phyloP scores from a whole-genome alignment of 768 basidiomycete species.

The Tricholoma saponaceum region DNA sequence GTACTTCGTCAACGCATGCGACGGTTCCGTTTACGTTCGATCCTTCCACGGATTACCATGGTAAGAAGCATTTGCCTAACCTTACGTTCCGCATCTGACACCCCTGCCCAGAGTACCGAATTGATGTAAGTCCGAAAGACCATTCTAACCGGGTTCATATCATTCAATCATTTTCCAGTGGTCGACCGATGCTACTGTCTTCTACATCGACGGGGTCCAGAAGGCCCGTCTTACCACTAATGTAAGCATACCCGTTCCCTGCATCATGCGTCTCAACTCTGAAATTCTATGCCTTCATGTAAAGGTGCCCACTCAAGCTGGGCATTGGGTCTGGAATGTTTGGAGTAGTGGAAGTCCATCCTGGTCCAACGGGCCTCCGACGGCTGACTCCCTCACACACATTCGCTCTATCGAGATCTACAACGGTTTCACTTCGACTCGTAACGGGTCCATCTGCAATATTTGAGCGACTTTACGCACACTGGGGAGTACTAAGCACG shows the following conservation, averaged over 20 bases:
- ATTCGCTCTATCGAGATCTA: constrained; percentile 32
- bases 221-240: constrained; percentile 19
- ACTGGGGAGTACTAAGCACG: too few relatives aligned
- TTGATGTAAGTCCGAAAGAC: constrained; percentile 23
- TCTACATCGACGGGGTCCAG: constrained; percentile 1
- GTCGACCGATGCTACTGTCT: constrained; percentile 25
- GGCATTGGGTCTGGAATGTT: constrained; percentile 29
- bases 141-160: neutral
- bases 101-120: constrained; percentile 24
- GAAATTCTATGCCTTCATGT: neutral
- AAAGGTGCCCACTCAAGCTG: constrained; percentile 26
- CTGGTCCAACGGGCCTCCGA: constrained; percentile 28
- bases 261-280: neutral
- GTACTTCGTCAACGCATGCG: constrained; percentile 12
- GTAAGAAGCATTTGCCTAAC: constrained; percentile 13
- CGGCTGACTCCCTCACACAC: constrained; percentile 26
- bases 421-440: constrained; percentile 25
- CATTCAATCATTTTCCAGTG: constrained; percentile 18
- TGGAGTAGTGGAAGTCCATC: constrained; percentile 24
- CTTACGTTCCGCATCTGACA: neutral
- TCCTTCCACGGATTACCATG: constrained; percentile 29
- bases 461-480: constrained; percentile 4
- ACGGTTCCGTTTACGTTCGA: constrained; percentile 30
- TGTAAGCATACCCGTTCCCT: constrained; percentile 12
- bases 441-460: constrained; percentile 10